Conservation (phyloP, 1,284 basidiomycete genomes). For the Heterobasidion annosum region DNA sequence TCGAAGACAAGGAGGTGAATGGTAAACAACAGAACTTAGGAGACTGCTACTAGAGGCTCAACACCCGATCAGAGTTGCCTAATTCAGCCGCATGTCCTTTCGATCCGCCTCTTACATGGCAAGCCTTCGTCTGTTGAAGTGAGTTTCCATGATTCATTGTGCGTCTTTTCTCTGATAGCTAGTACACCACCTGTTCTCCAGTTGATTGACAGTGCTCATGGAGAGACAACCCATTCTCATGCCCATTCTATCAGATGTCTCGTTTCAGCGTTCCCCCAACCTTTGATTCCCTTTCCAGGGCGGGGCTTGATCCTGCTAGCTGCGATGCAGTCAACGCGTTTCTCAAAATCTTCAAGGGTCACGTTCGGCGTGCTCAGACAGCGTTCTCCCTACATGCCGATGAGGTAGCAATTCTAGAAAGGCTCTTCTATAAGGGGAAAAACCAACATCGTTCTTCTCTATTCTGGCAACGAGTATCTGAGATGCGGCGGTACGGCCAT, state of each 20-base stretch:
- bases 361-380: slow-evolving; percentile 40
- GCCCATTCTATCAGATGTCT: background rate
- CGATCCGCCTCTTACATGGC: too few species aligned
- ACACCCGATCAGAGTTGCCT: too few species aligned
- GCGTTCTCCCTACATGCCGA: slow-evolving; percentile 33
- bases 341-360: slow-evolving; percentile 51
- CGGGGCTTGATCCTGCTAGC: slow-evolving; percentile 23
- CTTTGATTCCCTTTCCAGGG: slow-evolving; percentile 22
- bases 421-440: slow-evolving; percentile 70
- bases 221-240: too few species aligned
- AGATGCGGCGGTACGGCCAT: slow-evolving; percentile 47
- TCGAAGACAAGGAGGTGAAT: background rate
- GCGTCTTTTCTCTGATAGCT: too few species aligned
- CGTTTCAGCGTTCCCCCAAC: slow-evolving; percentile 2
- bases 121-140: too few species aligned
- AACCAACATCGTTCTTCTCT: slow-evolving; percentile 68
- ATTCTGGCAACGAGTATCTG: slow-evolving; percentile 60
- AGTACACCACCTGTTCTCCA: too few species aligned
- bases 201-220: too few species aligned
- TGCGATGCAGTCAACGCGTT: slow-evolving; percentile 39
- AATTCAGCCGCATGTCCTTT: too few species aligned
- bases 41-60: too few species aligned
- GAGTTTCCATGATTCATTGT: too few species aligned
- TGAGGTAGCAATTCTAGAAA: slow-evolving; percentile 54
- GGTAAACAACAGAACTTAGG: too few species aligned